These are phyloP conservation scores for Alternaria tenuissima DNA, from an alignment of 2,329 filamentous ascomycete species.

Conservation along the genomic window DNA sequence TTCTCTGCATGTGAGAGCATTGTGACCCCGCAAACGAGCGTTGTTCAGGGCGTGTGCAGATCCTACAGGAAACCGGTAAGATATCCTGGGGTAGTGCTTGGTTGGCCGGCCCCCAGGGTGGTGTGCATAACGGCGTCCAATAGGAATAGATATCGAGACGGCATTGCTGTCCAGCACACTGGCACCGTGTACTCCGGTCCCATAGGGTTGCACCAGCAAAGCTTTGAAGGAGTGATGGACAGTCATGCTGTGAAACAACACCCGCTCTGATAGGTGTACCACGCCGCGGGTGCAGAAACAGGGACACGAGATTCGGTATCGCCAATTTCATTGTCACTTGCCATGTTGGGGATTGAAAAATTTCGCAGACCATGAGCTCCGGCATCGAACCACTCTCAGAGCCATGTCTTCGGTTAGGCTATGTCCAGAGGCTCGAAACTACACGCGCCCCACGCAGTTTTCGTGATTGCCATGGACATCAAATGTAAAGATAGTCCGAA, in stretches of 20 bases:
- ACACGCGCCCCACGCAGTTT: background rate
- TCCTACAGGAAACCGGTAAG: slow-evolving; percentile 19
- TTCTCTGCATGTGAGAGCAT: slow-evolving; percentile 17
- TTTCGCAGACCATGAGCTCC: background rate
- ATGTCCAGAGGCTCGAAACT: background rate
- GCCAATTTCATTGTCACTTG: background rate
- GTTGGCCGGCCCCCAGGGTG: slow-evolving; percentile 21
- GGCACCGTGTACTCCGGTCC: slow-evolving; percentile 14
- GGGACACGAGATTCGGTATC: background rate
- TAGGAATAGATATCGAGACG: slow-evolving; percentile 4
- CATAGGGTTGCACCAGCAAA: slow-evolving; percentile 11
- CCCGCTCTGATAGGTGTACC: slow-evolving; percentile 5
- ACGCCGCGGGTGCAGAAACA: background rate
- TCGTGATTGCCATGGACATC: slow-evolving; percentile 3
- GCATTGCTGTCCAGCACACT: slow-evolving; percentile 12
- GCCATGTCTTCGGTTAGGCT: slow-evolving; percentile 1
- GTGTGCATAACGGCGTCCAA: slow-evolving; percentile 20
- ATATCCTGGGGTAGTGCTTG: slow-evolving; percentile 37
- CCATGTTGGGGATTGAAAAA: background rate
- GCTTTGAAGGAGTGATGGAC: slow-evolving; percentile 6
- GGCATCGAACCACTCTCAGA: background rate
- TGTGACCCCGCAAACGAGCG: slow-evolving; percentile 36
- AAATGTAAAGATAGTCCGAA: slow-evolving; percentile 18
- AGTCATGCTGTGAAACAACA: slow-evolving; percentile 3
- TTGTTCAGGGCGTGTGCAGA: slow-evolving; percentile 18